These are phyloP conservation scores for Chlorella sp. DNA, from an alignment of 139 green algal species.

Conservation along the genomic window DNA sequence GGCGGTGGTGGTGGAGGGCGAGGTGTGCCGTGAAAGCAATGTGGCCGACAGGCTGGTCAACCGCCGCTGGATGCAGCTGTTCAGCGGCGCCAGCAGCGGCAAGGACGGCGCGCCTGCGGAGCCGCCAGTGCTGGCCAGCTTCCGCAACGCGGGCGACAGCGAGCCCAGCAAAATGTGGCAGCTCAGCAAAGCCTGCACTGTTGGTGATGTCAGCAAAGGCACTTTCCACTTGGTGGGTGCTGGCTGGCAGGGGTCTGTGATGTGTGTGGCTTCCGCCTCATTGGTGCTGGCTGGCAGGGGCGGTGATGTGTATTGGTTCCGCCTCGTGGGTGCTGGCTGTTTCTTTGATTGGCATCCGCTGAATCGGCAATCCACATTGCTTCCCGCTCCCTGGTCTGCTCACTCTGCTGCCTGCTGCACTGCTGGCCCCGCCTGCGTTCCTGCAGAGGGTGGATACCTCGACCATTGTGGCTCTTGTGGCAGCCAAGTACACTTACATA, in stretches of 20 bases:
- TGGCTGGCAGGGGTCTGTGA: too few species aligned
- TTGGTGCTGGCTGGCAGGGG: too few species aligned
- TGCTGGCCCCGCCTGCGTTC: too few species aligned
- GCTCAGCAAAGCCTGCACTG: conserved; percentile 2
- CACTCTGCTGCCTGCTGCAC: too few species aligned
- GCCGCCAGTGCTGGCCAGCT: conserved; percentile 31
- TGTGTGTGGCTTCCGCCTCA: too few species aligned
- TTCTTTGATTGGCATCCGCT: too few species aligned
- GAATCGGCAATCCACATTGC: too few species aligned
- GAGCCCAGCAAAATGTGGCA: conserved; percentile 32
- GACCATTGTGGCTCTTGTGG: conserved; percentile 18
- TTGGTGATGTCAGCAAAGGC: neutral
- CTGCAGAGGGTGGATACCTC: neutral
- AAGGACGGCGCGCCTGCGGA: neutral
- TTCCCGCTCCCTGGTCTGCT: too few species aligned
- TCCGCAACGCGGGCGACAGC: neutral
- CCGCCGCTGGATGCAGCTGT: conserved; percentile 33
- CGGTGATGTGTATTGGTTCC: too few species aligned
- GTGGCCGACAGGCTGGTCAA: conserved; percentile 21
- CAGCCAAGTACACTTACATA: neutral
- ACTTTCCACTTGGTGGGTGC: conserved; percentile 1
- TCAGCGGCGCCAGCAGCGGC: neutral
- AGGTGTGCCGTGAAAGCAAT: conserved; percentile 27
- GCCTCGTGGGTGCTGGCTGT: too few species aligned
- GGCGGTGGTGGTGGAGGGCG: neutral